Evolutionary conservation across 1,284 basidiomycete genomes (phyloP), one percentile per base, ranked within the genome.

Genomic region (Cutaneotrichosporon sp.): DNA sequence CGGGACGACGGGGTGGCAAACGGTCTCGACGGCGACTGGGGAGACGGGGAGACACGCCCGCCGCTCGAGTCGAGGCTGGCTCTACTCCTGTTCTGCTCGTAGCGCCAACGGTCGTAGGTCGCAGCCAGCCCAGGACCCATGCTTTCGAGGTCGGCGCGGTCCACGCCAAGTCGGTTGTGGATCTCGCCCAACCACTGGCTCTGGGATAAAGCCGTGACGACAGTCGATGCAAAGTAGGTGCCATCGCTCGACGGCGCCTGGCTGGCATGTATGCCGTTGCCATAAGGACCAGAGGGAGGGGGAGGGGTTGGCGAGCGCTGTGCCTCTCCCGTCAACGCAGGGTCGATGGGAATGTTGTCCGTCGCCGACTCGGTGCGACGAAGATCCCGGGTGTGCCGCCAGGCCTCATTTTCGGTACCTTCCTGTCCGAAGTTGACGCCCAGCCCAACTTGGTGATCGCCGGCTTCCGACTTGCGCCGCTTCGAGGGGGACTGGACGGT

Each of bases 401-500:
- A 43, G 4, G 49, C 38, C 38, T 49, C 49, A 27, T 42, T 43
- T 24, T 33, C 36, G 7, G 24, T 16, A 31, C 49, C 57, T 5
- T 62, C 61, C 27, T 57, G 29, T 27, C 51, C 60, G 27, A 60
- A 60, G 18, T 55, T 63, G 29, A 72, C 65, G 16, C 70, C 70
- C 16, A 74, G 62, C 2, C 72, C 73, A 25, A 67, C 53, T 20
- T 52, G 46, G 10, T 64, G 60, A 7, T 68, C 66, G 24, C 69
- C 66, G 14, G 69, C 65, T 33, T 74, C 75, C 18, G 75, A 77
- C 58, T 74, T 75, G 54, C 73, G 70, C 10, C 75, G 67, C 63
- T 74, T 67, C 31, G 33, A 20, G 20, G 54, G 58, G 45, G 51
- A 54, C 29, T 25, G 45, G 13, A 56, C 52, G 45, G 54, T 33